Evolutionary conservation across 768 basidiomycete genomes (phyloP).

Genomic region (Naematelia aurantialba): DNA sequence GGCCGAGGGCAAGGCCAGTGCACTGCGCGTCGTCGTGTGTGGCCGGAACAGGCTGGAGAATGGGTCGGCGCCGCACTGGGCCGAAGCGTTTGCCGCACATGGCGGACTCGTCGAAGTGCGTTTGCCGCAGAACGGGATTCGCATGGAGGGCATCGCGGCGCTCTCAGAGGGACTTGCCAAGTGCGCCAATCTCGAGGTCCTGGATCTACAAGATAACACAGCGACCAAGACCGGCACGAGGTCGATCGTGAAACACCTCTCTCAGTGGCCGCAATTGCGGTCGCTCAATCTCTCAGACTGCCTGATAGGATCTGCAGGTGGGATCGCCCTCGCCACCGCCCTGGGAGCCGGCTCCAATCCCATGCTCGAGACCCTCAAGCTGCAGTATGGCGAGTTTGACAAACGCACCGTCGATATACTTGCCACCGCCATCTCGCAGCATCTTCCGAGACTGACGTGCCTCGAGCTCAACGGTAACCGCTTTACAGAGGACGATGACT

Average conservation of each 20-base stretch:
- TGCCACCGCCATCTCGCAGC: conserved; percentile 61
- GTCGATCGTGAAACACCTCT: conserved; percentile 63
- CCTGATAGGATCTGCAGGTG: conserved; percentile 75
- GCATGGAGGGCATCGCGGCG: conserved; percentile 79
- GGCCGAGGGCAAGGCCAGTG: conserved; percentile 63
- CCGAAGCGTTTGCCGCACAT: conserved; percentile 80
- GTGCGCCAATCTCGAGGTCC: conserved; percentile 63
- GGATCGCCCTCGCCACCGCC: conserved; percentile 61
- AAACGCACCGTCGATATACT: conserved; percentile 64
- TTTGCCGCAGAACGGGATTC: conserved; percentile 97
- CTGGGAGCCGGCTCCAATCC: conserved; percentile 68
- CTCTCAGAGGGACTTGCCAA: conserved; percentile 71
- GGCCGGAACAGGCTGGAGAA: conserved; percentile 95
- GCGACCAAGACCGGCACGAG: conserved; percentile 52
- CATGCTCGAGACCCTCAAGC: conserved; percentile 68
- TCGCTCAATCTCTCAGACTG: conserved; percentile 91
- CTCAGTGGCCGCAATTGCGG: conserved; percentile 66
- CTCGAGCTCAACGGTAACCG: conserved; percentile 82
- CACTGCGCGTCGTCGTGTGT: conserved; percentile 76
- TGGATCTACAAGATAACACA: conserved; percentile 84
- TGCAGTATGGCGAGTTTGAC: conserved; percentile 92
- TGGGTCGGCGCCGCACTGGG: conserved; percentile 77
- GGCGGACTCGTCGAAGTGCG: conserved; percentile 75
- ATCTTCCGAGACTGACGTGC: conserved; percentile 60
- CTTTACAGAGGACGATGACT: conserved; percentile 54